Base-by-base conservation (phyloP, 2,329 filamentous ascomycete species). In the Cercospora nicotianae region DNA sequence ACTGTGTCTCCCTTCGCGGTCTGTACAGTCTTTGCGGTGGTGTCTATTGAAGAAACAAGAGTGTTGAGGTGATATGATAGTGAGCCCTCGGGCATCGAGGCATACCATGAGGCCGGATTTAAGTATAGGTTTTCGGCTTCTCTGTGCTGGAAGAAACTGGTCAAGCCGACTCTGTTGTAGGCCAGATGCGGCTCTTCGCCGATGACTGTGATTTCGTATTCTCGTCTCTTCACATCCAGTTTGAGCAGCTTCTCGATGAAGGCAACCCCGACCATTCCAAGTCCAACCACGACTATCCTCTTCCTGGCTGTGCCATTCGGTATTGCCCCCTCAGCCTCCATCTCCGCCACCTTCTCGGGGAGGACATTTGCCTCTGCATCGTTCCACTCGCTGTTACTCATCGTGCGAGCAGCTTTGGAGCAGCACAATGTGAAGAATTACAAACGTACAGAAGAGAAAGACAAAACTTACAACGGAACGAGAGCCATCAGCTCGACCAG, bases 101-200 rank as follows among this genome's bases (percentile, higher is more conserved):
- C 82, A 74, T 94, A 94, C 90, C 93, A 96, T 84, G 92, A 89
- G 73, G 87, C 83, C 0, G 92, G 90, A 74, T 96, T 96, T 33
- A 97, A 83, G 77, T 96, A 96, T n/a, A 97, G 79, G 72, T 93
- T 91, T 80, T 96, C 92, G 48, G 95, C 90, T 73, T 90, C 87
- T 63, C 93, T 87, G 80, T 96, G 92, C 73, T 92, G 89, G 77
- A 97, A 97, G 83, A 94, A 97, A 68, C 89, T 92, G 3, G 93
- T 96, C 61, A 97, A 83, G 3, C 93, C 93, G 31, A 97, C 93
- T 67, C 94, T 89, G 78, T 97, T 97, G 79, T 97, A 97, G 20
- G 93, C 93, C 64, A 96, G 83, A 81, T 97, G 91, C 20, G 90
- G 83, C 77, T 97, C 93, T 75, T 97, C 93, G 69, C 93, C 93